phyloP scores from a whole-genome alignment of 2,329 filamentous ascomycete genomes.

The Cercospora berteroae region DNA sequence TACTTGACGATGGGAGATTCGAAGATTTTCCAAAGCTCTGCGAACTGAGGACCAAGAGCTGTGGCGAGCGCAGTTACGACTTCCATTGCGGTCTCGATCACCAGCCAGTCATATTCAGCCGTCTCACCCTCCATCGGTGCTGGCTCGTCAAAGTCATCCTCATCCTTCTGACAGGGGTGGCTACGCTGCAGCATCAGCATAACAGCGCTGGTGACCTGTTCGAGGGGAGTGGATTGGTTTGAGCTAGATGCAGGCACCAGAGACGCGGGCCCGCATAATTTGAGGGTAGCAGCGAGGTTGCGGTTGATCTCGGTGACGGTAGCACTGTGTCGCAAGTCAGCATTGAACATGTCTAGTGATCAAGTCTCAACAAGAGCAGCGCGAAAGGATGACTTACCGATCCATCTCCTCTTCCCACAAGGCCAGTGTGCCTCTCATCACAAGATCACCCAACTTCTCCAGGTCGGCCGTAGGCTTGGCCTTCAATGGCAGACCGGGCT shows the following conservation, averaged over 20 bases:
- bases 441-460: constrained; percentile 78
- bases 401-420: constrained; percentile 90
- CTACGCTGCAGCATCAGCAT: constrained; percentile 80
- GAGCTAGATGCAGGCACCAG: constrained; percentile 67
- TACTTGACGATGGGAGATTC: constrained; percentile 89
- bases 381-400: constrained; percentile 64
- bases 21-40: constrained; percentile 91
- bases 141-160: constrained; percentile 76
- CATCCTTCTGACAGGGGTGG: constrained; percentile 89
- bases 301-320: constrained; percentile 95
- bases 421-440: constrained; percentile 78
- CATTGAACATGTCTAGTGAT: constrained; percentile 57
- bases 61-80: constrained; percentile 80
- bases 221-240: constrained; percentile 35
- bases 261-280: constrained; percentile 84
- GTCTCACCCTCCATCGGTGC: constrained; percentile 67
- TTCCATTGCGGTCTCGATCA: constrained; percentile 91
- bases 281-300: constrained; percentile 84
- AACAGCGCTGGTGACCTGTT: constrained; percentile 70
- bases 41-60: constrained; percentile 77
- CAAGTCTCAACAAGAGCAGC: constrained; percentile 51
- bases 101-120: constrained; percentile 96
- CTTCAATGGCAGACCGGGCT: constrained; percentile 80
- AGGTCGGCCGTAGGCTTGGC: constrained; percentile 76
- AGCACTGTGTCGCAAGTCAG: constrained; percentile 55